These are phyloP conservation scores for Didymella arachidicola DNA, from an alignment of 2,329 filamentous ascomycete species.

Conservation along the genomic window DNA sequence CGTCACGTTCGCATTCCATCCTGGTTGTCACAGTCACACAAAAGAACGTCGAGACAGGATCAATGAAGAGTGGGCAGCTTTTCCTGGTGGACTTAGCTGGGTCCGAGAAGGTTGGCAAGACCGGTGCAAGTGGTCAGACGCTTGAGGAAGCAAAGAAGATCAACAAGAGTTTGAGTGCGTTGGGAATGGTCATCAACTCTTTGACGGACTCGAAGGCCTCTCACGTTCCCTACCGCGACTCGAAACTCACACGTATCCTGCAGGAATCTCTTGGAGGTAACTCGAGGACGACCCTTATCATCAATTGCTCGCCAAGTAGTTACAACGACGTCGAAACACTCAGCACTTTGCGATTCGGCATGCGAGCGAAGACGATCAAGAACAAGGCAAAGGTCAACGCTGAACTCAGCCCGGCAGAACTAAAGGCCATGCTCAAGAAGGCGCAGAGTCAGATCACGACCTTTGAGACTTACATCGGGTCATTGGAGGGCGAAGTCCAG, in stretches of 20 bases:
- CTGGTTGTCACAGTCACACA: conserved; percentile 97
- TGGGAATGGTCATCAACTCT: conserved; percentile 99
- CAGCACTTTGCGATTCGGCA: conserved; percentile 91
- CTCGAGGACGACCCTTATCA: conserved; percentile 96
- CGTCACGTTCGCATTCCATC: conserved; percentile 96
- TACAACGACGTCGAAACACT: conserved; percentile 97
- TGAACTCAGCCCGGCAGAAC: conserved; percentile 91
- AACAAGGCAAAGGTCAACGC: conserved; percentile 99
- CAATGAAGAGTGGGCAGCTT: conserved; percentile 93
- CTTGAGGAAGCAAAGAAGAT: conserved; percentile 99
- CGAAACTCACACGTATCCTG: conserved; percentile 93
- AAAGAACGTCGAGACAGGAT: conserved; percentile 96
- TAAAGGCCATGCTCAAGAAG: conserved; percentile 92
- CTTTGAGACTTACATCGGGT: conserved; percentile 86
- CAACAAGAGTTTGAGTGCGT: conserved; percentile 98
- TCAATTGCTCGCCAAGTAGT: conserved; percentile 98
- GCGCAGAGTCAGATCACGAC: conserved; percentile 87
- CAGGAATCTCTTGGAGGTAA: conserved; percentile 98
- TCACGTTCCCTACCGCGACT: conserved; percentile 96
- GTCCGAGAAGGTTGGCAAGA: conserved; percentile 99
- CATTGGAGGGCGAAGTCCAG: conserved; percentile 83
- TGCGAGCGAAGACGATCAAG: conserved; percentile 97
- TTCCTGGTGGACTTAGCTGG: conserved; percentile 98
- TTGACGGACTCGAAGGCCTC: conserved; percentile 96
- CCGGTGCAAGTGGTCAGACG: conserved; percentile 94